Conservation (phyloP, 176 grass and related monocot species). For the Guadua angustifolia region DNA sequence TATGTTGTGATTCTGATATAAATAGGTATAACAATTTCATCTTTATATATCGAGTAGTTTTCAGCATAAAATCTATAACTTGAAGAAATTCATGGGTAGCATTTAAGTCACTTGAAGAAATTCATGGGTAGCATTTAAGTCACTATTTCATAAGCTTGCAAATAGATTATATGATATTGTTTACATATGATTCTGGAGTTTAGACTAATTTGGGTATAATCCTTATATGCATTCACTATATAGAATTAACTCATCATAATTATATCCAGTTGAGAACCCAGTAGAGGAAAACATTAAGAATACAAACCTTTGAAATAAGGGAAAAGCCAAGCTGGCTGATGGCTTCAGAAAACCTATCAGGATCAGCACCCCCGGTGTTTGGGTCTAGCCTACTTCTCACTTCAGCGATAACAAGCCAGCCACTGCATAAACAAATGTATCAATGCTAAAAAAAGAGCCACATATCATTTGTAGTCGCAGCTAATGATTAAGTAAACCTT, state of each 20-base stretch:
- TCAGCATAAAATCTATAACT: not conserved
- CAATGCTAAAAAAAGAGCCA: conserved; percentile 7
- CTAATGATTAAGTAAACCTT: conserved; percentile 56
- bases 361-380: conserved; percentile 83
- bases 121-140: conserved; percentile 6
- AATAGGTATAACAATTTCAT: not conserved
- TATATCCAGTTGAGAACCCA: conserved; percentile 22
- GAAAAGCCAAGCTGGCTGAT: conserved; percentile 83
- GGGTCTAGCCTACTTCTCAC: conserved; percentile 90
- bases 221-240: conserved; percentile 21
- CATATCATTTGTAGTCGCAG: not conserved
- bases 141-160: not conserved
- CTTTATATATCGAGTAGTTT: not conserved
- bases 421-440: conserved; percentile 61
- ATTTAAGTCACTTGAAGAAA: conserved; percentile 19
- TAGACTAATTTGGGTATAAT: conserved; percentile 4
- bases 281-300: conserved; percentile 30
- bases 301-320: conserved; percentile 71
- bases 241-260: not conserved
- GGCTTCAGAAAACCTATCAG: conserved; percentile 80
- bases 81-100: conserved; percentile 4
- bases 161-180: not conserved
- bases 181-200: not conserved
- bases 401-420: conserved; percentile 97
- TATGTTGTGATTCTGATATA: not conserved